phyloP scores from a whole-genome alignment of 768 basidiomycete species.

The Serendipita sp. region DNA sequence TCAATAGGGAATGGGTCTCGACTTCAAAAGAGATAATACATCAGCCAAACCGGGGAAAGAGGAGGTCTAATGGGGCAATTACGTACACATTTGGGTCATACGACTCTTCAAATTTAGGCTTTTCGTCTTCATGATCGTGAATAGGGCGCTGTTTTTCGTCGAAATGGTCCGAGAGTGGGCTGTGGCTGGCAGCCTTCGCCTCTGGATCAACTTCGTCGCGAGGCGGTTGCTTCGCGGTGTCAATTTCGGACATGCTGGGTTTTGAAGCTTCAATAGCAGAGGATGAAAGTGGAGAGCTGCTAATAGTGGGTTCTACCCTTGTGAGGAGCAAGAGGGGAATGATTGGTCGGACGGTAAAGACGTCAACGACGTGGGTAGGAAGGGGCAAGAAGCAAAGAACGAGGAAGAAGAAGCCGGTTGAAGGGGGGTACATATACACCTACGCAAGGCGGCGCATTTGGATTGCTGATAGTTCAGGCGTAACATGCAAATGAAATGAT shows the following conservation, averaged over 20 bases:
- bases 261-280: background rate
- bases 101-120: background rate
- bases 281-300: background rate
- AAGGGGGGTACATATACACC: background rate
- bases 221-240: background rate
- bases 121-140: background rate
- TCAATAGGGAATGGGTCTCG: constrained; percentile 38
- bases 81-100: background rate
- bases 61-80: background rate
- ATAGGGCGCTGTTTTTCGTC: background rate
- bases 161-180: background rate
- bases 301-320: background rate
- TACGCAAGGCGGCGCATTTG: background rate
- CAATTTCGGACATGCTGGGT: background rate
- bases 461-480: background rate
- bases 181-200: background rate
- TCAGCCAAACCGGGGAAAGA: background rate
- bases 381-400: background rate
- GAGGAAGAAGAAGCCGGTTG: background rate
- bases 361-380: background rate
- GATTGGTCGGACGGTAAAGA: background rate
- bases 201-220: background rate
- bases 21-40: background rate
- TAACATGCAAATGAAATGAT: too few relatives aligned
- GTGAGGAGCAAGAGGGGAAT: background rate